Percentiles rank a stretch among this genome's conserved stretches.
Conservation (phyloP, 768 basidiomycete genomes). For the Xanthoconium purpureum region DNA sequence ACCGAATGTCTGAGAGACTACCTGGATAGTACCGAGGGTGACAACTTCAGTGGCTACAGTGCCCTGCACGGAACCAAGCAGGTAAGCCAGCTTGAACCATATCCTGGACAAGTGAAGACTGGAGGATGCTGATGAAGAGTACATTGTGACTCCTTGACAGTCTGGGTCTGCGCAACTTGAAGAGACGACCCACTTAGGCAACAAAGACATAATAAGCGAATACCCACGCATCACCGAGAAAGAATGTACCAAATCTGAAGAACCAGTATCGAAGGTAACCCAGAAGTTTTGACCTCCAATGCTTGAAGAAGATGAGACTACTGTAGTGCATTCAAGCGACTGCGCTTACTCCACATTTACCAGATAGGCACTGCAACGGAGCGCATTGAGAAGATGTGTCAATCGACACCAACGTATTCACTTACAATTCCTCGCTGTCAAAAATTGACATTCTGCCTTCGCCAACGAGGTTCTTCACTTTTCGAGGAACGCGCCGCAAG, state of each 20-base stretch:
- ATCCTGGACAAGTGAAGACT: constrained; percentile 31
- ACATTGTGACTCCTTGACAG: constrained; percentile 44
- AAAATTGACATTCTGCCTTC: constrained; percentile 24
- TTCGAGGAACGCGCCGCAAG: constrained; percentile 23
- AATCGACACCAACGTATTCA: not conserved
- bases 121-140: constrained; percentile 32
- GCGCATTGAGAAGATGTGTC: not conserved
- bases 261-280: constrained; percentile 54
- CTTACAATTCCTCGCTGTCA: constrained; percentile 36
- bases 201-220: constrained; percentile 1
- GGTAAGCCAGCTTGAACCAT: constrained; percentile 47
- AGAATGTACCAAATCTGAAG: constrained; percentile 47
- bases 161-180: constrained; percentile 43
- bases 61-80: constrained; percentile 54
- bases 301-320: constrained; percentile 23
- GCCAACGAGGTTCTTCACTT: constrained; percentile 12
- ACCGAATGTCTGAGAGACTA: constrained; percentile 51
- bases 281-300: constrained; percentile 43
- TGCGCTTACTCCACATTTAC: constrained; percentile 33
- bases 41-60: constrained; percentile 48
- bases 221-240: not conserved
- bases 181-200: constrained; percentile 49
- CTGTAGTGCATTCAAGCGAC: not conserved
- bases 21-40: constrained; percentile 41
- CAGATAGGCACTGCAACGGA: constrained; percentile 38